These are phyloP conservation scores for Penicillium sp. DNA, from an alignment of 2,329 filamentous ascomycete species.

Conservation along the genomic window DNA sequence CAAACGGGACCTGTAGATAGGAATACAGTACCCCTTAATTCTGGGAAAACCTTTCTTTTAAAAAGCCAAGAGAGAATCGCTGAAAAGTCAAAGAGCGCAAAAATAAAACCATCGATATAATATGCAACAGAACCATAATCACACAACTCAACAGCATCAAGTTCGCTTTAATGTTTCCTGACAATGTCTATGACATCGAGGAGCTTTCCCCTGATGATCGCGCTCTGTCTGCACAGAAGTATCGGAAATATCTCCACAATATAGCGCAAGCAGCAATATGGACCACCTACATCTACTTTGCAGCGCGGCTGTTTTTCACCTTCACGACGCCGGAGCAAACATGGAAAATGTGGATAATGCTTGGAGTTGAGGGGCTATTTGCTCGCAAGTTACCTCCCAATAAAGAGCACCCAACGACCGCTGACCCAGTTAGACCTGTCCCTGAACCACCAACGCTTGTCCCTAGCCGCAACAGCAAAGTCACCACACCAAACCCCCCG, in stretches of 20 bases:
- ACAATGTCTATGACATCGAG: constrained; percentile 13
- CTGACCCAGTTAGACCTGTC: constrained; percentile 14
- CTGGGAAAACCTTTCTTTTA: neutral
- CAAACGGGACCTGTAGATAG: neutral
- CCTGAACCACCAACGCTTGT: constrained; percentile 23
- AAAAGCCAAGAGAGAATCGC: neutral
- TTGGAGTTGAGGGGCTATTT: constrained; percentile 24
- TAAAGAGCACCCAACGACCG: neutral
- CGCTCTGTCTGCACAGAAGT: constrained; percentile 10
- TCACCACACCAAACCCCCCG: constrained; percentile 8
- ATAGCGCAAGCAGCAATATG: constrained; percentile 17
- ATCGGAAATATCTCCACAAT: constrained; percentile 15
- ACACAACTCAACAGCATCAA: neutral
- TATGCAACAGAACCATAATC: constrained; percentile 1
- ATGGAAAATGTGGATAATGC: constrained; percentile 28
- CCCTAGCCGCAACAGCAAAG: constrained; percentile 15
- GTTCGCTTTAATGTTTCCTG: constrained; percentile 10
- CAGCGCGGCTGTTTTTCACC: constrained; percentile 14
- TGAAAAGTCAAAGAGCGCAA: neutral
- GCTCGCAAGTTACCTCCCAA: constrained; percentile 16
- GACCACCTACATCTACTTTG: constrained; percentile 19
- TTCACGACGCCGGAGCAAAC: constrained; percentile 7
- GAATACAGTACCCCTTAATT: neutral
- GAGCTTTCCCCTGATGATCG: constrained; percentile 21
- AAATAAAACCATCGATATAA: neutral